A percentile compares a stretch with the other conserved stretches of the same genome.
Evolutionary conservation across 495 filamentous ascomycete genomes (phyloP).

Genomic region (Gamarada debralockiae): DNA sequence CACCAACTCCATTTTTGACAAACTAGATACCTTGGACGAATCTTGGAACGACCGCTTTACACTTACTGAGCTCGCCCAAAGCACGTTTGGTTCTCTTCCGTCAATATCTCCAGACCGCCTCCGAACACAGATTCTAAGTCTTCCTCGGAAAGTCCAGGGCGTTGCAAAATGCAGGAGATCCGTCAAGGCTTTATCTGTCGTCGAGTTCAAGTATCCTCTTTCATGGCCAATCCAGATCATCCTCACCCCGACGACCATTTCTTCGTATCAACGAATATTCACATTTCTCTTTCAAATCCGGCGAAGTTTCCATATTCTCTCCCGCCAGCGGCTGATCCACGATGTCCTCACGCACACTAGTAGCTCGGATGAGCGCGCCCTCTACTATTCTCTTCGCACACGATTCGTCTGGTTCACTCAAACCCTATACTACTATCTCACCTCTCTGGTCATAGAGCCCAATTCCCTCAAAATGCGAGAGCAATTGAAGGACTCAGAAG

Average conservation of each 20-base stretch:
- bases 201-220: conserved; percentile 59
- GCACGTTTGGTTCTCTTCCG: conserved; percentile 50
- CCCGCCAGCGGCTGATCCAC: conserved; percentile 46
- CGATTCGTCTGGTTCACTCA: conserved; percentile 78
- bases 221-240: conserved; percentile 89
- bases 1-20: conserved; percentile 67
- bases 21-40: conserved; percentile 60
- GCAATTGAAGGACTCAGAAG: conserved; percentile 54
- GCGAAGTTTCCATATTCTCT: conserved; percentile 64
- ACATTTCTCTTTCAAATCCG: conserved; percentile 75
- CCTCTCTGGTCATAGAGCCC: conserved; percentile 63
- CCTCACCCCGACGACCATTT: conserved; percentile 56
- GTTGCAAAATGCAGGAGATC: conserved; percentile 36
- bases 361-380: conserved; percentile 32
- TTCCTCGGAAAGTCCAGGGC: conserved; percentile 38
- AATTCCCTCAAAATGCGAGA: conserved; percentile 47
- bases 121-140: conserved; percentile 43
- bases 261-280: conserved; percentile 64
- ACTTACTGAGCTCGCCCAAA: conserved; percentile 74
- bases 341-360: conserved; percentile 19
- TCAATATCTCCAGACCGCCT: conserved; percentile 58
- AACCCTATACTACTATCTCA: conserved; percentile 69
- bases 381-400: conserved; percentile 62
- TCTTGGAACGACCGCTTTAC: conserved; percentile 82
- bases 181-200: conserved; percentile 45